Conservation (phyloP, 2,329 filamentous ascomycete species). For the Hypoxylon rubiginosum region DNA sequence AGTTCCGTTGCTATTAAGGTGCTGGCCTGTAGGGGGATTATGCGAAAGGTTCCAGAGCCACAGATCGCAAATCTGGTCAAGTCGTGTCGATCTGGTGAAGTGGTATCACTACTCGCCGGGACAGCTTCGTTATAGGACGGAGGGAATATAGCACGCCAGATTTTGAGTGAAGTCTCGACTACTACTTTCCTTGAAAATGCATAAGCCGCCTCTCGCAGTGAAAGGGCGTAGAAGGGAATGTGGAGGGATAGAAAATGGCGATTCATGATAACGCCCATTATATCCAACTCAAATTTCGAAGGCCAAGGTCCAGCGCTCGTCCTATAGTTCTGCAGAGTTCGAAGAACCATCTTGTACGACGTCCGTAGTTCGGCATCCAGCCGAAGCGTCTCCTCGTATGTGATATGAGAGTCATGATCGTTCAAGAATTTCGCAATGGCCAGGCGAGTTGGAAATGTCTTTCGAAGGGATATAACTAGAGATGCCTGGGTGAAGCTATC, state of each 20-base stretch:
- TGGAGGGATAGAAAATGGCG: slow-evolving; percentile 69
- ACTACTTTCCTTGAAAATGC: slow-evolving; percentile 63
- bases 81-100: slow-evolving; percentile 38
- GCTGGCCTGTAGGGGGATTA: slow-evolving; percentile 50
- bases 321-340: slow-evolving; percentile 49
- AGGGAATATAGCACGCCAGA: slow-evolving; percentile 58
- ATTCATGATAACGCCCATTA: slow-evolving; percentile 64
- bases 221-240: slow-evolving; percentile 60
- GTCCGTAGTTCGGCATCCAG: slow-evolving; percentile 58
- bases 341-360: slow-evolving; percentile 58
- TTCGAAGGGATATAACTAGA: slow-evolving; percentile 57
- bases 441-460: slow-evolving; percentile 58
- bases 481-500: slow-evolving; percentile 58
- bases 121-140: slow-evolving; percentile 33
- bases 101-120: slow-evolving; percentile 1
- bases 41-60: slow-evolving; percentile 58
- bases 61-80: slow-evolving; percentile 55
- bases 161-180: slow-evolving; percentile 62
- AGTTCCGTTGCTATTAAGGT: slow-evolving; percentile 58
- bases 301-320: slow-evolving; percentile 29
- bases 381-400: slow-evolving; percentile 59
- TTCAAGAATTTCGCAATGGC: slow-evolving; percentile 58
- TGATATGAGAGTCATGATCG: slow-evolving; percentile 52
- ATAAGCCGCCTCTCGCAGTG: slow-evolving; percentile 58
- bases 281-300: slow-evolving; percentile 56